Conservation (phyloP, 1,139 yeast genomes). For the Candida labiduridarum region DNA sequence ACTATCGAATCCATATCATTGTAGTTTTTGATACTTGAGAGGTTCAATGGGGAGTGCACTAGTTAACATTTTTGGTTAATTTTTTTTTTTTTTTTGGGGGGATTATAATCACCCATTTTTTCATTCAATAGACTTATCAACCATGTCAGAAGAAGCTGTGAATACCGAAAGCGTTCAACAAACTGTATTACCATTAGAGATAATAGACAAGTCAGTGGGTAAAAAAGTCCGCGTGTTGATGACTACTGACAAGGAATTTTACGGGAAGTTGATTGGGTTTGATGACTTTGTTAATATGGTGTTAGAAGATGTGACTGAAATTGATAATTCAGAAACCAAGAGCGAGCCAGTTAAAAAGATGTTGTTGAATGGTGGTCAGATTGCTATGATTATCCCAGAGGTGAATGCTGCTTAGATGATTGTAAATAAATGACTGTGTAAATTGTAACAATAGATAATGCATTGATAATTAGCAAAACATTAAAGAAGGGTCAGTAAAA, state of each 20-base stretch:
- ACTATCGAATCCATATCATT: constrained; percentile 11
- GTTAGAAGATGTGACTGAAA: constrained; percentile 77
- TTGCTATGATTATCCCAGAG: constrained; percentile 64
- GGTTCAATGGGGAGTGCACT: not conserved
- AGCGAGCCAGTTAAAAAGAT: constrained; percentile 60
- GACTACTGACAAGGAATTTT: constrained; percentile 74
- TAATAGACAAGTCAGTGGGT: constrained; percentile 87
- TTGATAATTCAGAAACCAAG: constrained; percentile 29
- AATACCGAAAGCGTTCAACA: constrained; percentile 16
- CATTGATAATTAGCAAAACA: not conserved
- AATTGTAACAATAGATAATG: constrained; percentile 1
- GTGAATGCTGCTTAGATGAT: not conserved
- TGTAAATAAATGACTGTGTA: not conserved
- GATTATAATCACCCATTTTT: not conserved
- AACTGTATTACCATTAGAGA: constrained; percentile 70
- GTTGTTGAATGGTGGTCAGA: constrained; percentile 84
- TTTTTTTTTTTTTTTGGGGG: not conserved
- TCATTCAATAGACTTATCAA: not conserved
- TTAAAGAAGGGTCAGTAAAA: too few species aligned
- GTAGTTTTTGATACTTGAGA: not conserved
- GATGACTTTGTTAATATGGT: constrained; percentile 96
- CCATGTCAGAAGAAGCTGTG: constrained; percentile 8
- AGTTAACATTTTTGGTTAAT: not conserved
- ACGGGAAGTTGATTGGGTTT: constrained; percentile 86
- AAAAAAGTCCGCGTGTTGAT: constrained; percentile 76